These are phyloP conservation scores for Coemansia sp. DNA, from an alignment of 192 early-diverging fungal species.

Conservation along the genomic window DNA sequence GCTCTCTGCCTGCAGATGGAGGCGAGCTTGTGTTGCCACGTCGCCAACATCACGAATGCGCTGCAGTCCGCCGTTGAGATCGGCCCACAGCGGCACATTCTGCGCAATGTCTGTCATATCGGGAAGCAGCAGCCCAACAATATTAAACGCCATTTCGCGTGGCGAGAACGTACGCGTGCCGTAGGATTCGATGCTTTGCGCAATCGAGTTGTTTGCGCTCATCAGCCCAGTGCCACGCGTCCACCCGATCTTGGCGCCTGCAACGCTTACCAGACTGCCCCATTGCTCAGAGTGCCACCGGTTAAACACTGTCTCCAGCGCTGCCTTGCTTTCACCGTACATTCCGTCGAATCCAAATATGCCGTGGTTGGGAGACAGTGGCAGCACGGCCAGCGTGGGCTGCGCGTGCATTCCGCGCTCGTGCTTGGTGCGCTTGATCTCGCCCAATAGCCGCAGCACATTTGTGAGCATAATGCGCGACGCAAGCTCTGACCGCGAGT, in stretches of 20 bases:
- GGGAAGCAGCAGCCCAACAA: constrained; percentile 85
- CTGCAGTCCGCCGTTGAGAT: constrained; percentile 92
- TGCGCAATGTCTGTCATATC: constrained; percentile 68
- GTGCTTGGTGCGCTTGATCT: constrained; percentile 78
- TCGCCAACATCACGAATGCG: constrained; percentile 58
- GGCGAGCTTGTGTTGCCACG: constrained; percentile 1
- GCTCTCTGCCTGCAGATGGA: neutral
- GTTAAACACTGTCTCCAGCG: constrained; percentile 89
- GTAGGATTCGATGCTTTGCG: constrained; percentile 75
- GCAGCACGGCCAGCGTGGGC: constrained; percentile 84
- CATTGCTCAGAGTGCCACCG: constrained; percentile 88
- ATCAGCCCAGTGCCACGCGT: constrained; percentile 96
- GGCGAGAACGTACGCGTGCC: constrained; percentile 90
- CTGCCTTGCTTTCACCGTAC: constrained; percentile 92
- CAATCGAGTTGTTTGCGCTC: constrained; percentile 86
- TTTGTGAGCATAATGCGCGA: constrained; percentile 95
- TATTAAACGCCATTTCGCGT: constrained; percentile 93
- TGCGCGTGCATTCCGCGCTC: constrained; percentile 67
- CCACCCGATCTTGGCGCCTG: constrained; percentile 96
- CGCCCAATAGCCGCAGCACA: constrained; percentile 81
- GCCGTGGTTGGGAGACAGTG: constrained; percentile 95
- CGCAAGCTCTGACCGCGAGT: constrained; percentile 81
- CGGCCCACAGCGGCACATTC: constrained; percentile 88
- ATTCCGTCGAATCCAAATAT: constrained; percentile 91
- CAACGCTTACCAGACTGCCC: constrained; percentile 78